Evolutionary conservation across 202 grass and related monocot species (phyloP).

Genomic region (Brachypodium distachyon): DNA sequence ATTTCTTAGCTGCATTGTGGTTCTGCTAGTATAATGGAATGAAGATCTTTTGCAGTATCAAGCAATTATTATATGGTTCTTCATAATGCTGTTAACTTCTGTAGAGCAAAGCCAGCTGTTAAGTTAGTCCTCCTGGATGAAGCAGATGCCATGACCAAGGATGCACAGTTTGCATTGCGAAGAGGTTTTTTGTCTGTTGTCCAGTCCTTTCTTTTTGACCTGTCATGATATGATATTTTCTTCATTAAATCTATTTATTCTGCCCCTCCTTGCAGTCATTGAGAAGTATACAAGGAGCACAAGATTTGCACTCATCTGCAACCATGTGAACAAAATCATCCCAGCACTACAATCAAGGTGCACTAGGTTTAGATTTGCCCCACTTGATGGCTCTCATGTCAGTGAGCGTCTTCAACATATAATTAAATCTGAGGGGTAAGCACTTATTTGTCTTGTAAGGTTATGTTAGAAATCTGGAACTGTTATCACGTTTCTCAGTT

Average conservation of each 20-base stretch:
- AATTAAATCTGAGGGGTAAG: constrained; percentile 85
- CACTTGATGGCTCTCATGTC: constrained; percentile 81
- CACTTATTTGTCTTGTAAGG: neutral
- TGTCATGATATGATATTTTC: neutral
- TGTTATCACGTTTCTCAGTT: neutral
- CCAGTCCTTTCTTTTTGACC: constrained; percentile 2
- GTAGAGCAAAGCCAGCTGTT: constrained; percentile 67
- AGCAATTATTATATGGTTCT: neutral
- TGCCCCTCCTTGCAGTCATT: constrained; percentile 53
- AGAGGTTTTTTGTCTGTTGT: constrained; percentile 60
- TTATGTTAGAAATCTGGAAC: neutral
- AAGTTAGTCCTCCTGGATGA: constrained; percentile 95
- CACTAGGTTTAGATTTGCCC: constrained; percentile 96
- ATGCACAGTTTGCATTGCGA: constrained; percentile 95
- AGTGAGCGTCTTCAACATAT: constrained; percentile 74
- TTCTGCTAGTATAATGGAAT: neutral
- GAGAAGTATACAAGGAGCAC: constrained; percentile 98
- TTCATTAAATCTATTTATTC: constrained; percentile 15
- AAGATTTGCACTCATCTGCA: constrained; percentile 98
- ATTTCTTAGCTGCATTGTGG: neutral
- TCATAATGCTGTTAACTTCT: constrained; percentile 21
- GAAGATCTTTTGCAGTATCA: neutral
- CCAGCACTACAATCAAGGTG: constrained; percentile 95
- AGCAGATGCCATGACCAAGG: constrained; percentile 97
- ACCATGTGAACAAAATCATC: constrained; percentile 98